phyloP scores from a whole-genome alignment of 2,329 filamentous ascomycete genomes.

The Sporothrix sp. region DNA sequence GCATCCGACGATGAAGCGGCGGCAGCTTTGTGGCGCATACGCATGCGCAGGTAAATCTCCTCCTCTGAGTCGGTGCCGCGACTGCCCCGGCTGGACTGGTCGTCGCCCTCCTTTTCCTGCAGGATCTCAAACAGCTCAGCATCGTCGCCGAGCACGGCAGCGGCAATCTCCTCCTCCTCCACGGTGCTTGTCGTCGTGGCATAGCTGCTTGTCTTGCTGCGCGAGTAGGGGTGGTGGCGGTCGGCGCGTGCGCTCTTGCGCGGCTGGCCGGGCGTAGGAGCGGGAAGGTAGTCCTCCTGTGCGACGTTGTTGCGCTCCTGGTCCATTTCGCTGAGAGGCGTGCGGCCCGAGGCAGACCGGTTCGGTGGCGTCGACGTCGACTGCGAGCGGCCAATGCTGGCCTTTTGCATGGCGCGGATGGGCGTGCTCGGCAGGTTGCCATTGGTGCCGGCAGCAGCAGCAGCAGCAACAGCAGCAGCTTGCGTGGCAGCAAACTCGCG shows the following conservation, averaged over 20 bases:
- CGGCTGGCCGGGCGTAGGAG: conserved; percentile 90
- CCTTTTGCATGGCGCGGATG: conserved; percentile 51
- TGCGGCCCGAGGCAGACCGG: conserved; percentile 61
- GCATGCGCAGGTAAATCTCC: conserved; percentile 69
- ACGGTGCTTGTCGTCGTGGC: conserved; percentile 28
- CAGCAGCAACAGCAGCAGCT: conserved; percentile 32
- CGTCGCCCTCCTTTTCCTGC: conserved; percentile 47
- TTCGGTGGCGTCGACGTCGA: conserved; percentile 70
- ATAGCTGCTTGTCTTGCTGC: conserved; percentile 42
- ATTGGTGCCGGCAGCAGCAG: conserved; percentile 7
- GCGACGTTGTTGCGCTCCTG: conserved; percentile 61
- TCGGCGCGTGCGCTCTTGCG: conserved; percentile 74
- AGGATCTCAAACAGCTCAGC: conserved; percentile 29
- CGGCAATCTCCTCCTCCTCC: conserved; percentile 37
- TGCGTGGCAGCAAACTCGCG: conserved; percentile 43
- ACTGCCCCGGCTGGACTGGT: conserved; percentile 50
- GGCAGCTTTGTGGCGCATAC: conserved; percentile 54
- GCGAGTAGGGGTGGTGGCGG: conserved; percentile 59
- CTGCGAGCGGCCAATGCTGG: conserved; percentile 43
- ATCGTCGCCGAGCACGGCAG: conserved; percentile 40
- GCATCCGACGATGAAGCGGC: conserved; percentile 49
- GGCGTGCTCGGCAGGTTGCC: conserved; percentile 44
- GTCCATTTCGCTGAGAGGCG: conserved; percentile 89
- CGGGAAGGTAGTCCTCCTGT: conserved; percentile 87
- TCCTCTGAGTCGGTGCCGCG: conserved; percentile 62